Percentiles rank a stretch among this genome's conserved stretches.
Conservation (phyloP, 805 yeast genomes). For the Cyberlindnera meyerae region DNA sequence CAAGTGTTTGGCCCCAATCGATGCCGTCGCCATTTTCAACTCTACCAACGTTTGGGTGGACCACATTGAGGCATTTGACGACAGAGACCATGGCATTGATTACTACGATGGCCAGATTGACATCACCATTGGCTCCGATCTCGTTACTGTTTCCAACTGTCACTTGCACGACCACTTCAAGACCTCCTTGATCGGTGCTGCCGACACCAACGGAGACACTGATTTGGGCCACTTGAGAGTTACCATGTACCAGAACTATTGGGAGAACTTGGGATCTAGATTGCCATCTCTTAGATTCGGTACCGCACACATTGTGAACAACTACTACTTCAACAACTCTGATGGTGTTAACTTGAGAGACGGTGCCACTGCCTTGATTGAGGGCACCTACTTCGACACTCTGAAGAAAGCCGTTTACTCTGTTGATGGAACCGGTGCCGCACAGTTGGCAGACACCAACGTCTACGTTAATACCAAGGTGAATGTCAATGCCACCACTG, state of each 20-base stretch:
- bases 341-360: conserved; percentile 5
- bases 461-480: conserved; percentile 1
- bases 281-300: conserved; percentile 5
- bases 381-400: conserved; percentile 2
- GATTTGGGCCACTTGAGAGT: conserved; percentile 4
- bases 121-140: conserved; percentile 3
- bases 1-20: conserved; percentile 3
- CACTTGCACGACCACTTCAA: conserved; percentile 5
- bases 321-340: neutral
- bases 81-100: conserved; percentile 3
- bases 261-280: conserved; percentile 3
- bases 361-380: neutral
- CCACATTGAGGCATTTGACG: conserved; percentile 2
- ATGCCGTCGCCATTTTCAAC: neutral
- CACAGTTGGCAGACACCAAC: conserved; percentile 1
- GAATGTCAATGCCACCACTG: neutral
- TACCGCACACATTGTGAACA: conserved; percentile 3
- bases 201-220: conserved; percentile 3
- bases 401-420: conserved; percentile 3
- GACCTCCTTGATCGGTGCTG: conserved; percentile 3
- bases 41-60: conserved; percentile 4
- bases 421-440: conserved; percentile 3
- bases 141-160: conserved; percentile 3
- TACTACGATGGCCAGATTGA: conserved; percentile 5
- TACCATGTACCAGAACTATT: conserved; percentile 1